phyloP scores from a whole-genome alignment of 2,329 filamentous ascomycete species.

The Penicillium rolfsii region DNA sequence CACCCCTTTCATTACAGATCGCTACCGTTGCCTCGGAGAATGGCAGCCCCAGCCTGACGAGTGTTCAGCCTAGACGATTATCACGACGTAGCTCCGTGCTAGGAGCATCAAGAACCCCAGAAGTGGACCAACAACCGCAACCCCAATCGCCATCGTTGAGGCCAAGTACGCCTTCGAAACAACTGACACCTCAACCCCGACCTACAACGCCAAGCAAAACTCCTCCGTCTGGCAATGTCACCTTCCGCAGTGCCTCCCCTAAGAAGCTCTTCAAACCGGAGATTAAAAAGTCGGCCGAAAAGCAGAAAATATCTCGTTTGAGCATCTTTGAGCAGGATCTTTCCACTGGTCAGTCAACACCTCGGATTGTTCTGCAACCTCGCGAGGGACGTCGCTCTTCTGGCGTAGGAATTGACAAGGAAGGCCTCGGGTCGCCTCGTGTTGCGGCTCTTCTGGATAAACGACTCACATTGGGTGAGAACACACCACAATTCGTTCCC shows the following conservation, averaged over 20 bases:
- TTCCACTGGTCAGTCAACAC: slow-evolving; percentile 61
- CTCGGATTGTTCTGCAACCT: slow-evolving; percentile 66
- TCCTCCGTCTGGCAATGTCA: slow-evolving; percentile 52
- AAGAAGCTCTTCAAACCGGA: slow-evolving; percentile 53
- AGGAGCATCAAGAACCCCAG: slow-evolving; percentile 50
- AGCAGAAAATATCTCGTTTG: slow-evolving; percentile 42
- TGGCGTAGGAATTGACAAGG: slow-evolving; percentile 69
- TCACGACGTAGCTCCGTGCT: slow-evolving; percentile 52
- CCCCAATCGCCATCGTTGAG: slow-evolving; percentile 47
- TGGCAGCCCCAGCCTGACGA: slow-evolving; percentile 60
- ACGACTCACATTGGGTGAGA: slow-evolving; percentile 71
- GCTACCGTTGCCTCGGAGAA: slow-evolving; percentile 51
- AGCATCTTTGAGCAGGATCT: slow-evolving; percentile 60
- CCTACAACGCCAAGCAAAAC: slow-evolving; percentile 56
- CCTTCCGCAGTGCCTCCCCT: slow-evolving; percentile 53
- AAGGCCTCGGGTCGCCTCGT: slow-evolving; percentile 74
- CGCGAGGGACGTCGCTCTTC: slow-evolving; percentile 61
- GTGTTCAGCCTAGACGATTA: slow-evolving; percentile 51
- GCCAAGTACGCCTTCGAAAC: slow-evolving; percentile 43
- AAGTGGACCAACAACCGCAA: slow-evolving; percentile 40
- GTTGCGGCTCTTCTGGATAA: slow-evolving; percentile 72
- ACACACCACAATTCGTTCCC: slow-evolving; percentile 65
- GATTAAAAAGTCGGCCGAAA: slow-evolving; percentile 43
- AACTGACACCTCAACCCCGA: slow-evolving; percentile 50
- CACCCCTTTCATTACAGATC: slow-evolving; percentile 37